Evolutionary conservation across 2,329 filamentous ascomycete species (phyloP), one percentile per base, ranked within the genome.

Genomic region (Hymenoscyphus fructigenus): DNA sequence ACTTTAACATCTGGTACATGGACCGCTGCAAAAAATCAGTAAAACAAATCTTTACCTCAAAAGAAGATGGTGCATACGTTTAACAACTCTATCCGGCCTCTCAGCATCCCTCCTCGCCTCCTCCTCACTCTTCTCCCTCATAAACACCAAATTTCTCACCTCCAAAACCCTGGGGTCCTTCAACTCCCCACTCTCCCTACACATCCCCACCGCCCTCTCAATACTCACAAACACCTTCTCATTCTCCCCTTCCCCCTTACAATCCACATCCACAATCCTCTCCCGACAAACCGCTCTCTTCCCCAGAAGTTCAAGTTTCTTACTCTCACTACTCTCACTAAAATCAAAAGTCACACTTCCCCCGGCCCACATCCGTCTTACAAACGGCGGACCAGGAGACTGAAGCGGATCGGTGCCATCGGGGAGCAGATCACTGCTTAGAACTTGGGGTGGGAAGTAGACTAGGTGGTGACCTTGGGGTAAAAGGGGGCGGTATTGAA

Each of bases 401-500:
- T 97, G 92, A 61, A 89, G 82, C 4, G 85, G 81, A 75, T 98
- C 94, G 0, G 93, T 96, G 64, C 95, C 94, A 79, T 99, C 95
- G 1, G 87, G 81, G 20, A 92, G 83, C 55, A 98, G 84, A 38
- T 81, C 71, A 7, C 83, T 85, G 15, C 85, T 79, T 0, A 84
- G 81, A 20, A 89, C 80, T 67, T 87, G 85, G 12, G 90, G 85
- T 65, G 93, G 92, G 79, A 97, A 97, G 80, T 96, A 96, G 69
- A 94, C 87, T 41, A 97, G 83, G 76, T 97, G 93, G 75, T 96
- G 89, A 41, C 89, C 91, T 34, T 85, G 82, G 0, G 89, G 87
- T 6, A 75, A 57, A 5, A 36, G n/a, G 34, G 55, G 6, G 29
- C 14, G 41, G 57, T 53, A 20, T 26, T 5, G 7, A n/a, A 7